A percentile compares a stretch with the other conserved stretches of the same genome.
These are phyloP conservation scores for Diutina sp. DNA, from an alignment of 1,139 yeast genomes.

Conservation along the genomic window DNA sequence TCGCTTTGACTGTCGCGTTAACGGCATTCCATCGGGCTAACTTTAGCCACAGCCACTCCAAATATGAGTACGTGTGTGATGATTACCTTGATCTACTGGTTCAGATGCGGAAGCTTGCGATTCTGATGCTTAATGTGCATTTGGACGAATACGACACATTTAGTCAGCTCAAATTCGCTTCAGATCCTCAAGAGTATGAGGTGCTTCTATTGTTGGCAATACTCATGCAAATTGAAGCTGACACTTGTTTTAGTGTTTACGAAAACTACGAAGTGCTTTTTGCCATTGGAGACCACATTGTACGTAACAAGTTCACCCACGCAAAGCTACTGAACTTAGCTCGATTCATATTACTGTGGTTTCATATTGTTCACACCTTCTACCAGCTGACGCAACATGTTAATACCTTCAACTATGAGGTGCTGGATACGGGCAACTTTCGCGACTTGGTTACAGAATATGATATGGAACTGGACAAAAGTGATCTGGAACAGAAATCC, in stretches of 20 bases:
- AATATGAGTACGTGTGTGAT: background rate
- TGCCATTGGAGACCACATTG: conserved; percentile 28
- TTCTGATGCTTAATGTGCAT: background rate
- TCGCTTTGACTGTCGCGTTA: background rate
- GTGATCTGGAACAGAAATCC: background rate
- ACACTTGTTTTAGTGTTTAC: conserved; percentile 23
- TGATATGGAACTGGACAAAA: conserved; percentile 11
- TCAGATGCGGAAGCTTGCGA: background rate
- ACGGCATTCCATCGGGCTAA: background rate
- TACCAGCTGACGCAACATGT: conserved; percentile 30
- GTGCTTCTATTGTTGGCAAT: conserved; percentile 15
- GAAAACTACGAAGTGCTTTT: conserved; percentile 30
- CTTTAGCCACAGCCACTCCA: background rate
- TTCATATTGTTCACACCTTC: conserved; percentile 17
- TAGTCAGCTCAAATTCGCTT: background rate
- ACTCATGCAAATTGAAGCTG: conserved; percentile 25
- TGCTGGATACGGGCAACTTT: conserved; percentile 18
- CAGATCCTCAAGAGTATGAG: conserved; percentile 8
- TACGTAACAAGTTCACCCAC: conserved; percentile 12
- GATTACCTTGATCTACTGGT: background rate
- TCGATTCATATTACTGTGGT: conserved; percentile 15
- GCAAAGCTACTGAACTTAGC: conserved; percentile 8
- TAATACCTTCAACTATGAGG: conserved; percentile 24
- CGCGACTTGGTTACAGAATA: conserved; percentile 24
- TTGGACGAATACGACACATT: background rate